These are phyloP conservation scores for Globisporangium megalacanthum DNA, from an alignment of 352 stramenopile genomes.

Conservation along the genomic window DNA sequence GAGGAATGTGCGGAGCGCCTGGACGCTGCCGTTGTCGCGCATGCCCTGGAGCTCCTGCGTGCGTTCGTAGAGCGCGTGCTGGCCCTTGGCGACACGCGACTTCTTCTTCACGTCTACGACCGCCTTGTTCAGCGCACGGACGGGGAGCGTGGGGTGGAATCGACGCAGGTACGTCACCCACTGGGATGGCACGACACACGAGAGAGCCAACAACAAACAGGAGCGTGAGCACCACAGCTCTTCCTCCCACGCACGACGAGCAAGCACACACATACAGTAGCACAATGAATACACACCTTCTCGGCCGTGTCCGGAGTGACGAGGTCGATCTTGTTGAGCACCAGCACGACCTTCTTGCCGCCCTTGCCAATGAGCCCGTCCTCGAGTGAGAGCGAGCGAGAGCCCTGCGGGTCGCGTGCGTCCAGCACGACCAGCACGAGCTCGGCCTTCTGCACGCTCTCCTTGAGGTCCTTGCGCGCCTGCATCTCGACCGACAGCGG, in stretches of 20 bases:
- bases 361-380: slow-evolving; percentile 91
- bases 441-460: slow-evolving; percentile 53
- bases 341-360: slow-evolving; percentile 96
- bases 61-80: slow-evolving; percentile 64
- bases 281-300: slow-evolving; percentile 27
- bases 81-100: slow-evolving; percentile 56
- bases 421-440: slow-evolving; percentile 92
- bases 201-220: slow-evolving; percentile 3
- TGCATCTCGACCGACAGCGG: slow-evolving; percentile 71
- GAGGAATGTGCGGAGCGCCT: slow-evolving; percentile 92
- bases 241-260: no score
- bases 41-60: slow-evolving; percentile 57
- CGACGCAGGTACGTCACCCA: slow-evolving; percentile 91
- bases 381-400: slow-evolving; percentile 91
- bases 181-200: slow-evolving; percentile 3
- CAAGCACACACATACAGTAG: slow-evolving; percentile 19
- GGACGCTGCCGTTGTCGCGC: slow-evolving; percentile 75
- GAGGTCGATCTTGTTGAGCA: slow-evolving; percentile 99
- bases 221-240: not conserved
- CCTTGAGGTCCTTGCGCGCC: slow-evolving; percentile 75
- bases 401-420: slow-evolving; percentile 96
- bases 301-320: slow-evolving; percentile 86
- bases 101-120: slow-evolving; percentile 92
- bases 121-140: slow-evolving; percentile 64
- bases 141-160: slow-evolving; percentile 93